Base-by-base conservation (phyloP, 495 filamentous ascomycete species). In the Penicillium paradoxum region DNA sequence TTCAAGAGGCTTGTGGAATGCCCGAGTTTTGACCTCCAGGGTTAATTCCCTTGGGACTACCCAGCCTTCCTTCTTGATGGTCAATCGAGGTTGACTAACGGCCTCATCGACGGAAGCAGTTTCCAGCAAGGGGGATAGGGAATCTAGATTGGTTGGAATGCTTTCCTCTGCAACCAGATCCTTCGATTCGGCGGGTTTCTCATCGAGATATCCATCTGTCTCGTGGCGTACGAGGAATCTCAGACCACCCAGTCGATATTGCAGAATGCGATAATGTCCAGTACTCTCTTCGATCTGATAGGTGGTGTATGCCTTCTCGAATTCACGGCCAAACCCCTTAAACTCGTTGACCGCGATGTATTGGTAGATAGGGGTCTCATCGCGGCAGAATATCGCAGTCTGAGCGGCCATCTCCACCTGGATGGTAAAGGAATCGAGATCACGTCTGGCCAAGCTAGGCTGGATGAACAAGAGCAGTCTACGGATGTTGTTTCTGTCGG, bases 401-500 rank as follows among this genome's bases (percentile, higher is more conserved):
- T 70, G 63, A 6, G 61, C 62, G 11, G 49, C 53, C 3, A 73
- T 55, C 46, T 82, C 77, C 17, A 79, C 52, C 22, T 1, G 70
- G 34, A 82, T 78, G 10, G 66, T 68, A 49, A 79, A 80, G 13
- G 49, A 6, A 1, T 49, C 38, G n/a, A 45, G 38, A 30, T n/a
- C 25, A 21, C 39, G 21, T 33, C 14, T 55, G 33, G 13, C 39
- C 25, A 33, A 7, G 13, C 17, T 32, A 70, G 71, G 68, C 21
- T 75, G 63, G 47, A 80, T 44, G 51, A 80, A 81, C 3, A 65
- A 59, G 14, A 81, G 65, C 25, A 82, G 70, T 53, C 78, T 76
- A 22, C 78, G 78, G 32, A 83, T 66, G 53, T 77, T 81, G 53
- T 73, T 75, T 37, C 79, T 70, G 53, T 83, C 79, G 6, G 72